Conservation (phyloP, 129 eudicot species). For the Silybum marianum region DNA sequence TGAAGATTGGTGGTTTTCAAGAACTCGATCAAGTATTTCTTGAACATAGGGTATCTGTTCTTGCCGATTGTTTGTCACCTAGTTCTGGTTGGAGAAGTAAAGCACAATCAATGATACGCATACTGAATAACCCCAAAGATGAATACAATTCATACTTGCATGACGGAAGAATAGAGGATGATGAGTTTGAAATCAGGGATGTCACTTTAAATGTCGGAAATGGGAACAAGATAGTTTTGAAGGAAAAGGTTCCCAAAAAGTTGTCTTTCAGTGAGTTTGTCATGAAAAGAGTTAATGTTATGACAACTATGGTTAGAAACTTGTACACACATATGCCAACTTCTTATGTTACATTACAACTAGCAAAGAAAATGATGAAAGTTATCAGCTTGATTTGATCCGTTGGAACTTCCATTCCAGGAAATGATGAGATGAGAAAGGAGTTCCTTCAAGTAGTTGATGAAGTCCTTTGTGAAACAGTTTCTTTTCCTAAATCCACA, state of each 20-base stretch:
- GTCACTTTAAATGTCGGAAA: not conserved
- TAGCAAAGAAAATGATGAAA: constrained; percentile 32
- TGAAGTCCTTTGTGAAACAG: constrained; percentile 25
- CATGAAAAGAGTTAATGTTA: not conserved
- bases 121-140: constrained; percentile 58
- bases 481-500: constrained; percentile 33
- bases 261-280: constrained; percentile 51
- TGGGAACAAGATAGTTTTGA: constrained; percentile 16
- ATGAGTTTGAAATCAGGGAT: constrained; percentile 1
- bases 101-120: constrained; percentile 36
- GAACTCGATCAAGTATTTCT: constrained; percentile 55
- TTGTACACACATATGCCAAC: constrained; percentile 79
- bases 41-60: constrained; percentile 33
- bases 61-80: constrained; percentile 40
- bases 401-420: constrained; percentile 3
- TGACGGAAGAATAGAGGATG: constrained; percentile 7
- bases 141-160: constrained; percentile 33
- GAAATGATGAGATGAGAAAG: constrained; percentile 8
- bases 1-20: constrained; percentile 53
- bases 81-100: constrained; percentile 47
- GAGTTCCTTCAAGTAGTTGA: constrained; percentile 42
- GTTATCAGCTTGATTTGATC: constrained; percentile 23
- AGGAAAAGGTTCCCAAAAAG: constrained; percentile 16
- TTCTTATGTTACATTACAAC: constrained; percentile 33
- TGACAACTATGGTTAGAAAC: constrained; percentile 36